These are phyloP conservation scores for Hyaloscypha finlandica DNA, from an alignment of 495 filamentous ascomycete genomes.

Conservation along the genomic window DNA sequence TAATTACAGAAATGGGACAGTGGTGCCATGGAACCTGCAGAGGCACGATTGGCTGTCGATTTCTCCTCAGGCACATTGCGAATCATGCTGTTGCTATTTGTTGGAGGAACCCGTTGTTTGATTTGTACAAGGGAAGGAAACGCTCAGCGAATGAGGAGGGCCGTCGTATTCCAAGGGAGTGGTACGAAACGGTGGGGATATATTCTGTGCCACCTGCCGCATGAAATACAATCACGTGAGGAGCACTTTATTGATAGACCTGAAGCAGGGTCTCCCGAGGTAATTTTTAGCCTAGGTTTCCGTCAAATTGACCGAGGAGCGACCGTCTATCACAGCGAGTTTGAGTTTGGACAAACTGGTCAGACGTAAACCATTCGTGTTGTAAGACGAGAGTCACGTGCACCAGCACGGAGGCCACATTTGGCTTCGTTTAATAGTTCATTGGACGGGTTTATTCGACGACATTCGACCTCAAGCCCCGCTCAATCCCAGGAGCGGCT, in stretches of 20 bases:
- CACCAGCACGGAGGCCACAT: neutral
- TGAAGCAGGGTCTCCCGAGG: neutral
- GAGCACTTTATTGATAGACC: neutral
- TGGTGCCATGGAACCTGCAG: neutral
- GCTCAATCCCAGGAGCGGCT: no score
- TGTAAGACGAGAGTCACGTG: neutral
- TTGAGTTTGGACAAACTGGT: neutral
- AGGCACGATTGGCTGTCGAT: neutral
- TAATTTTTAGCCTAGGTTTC: neutral
- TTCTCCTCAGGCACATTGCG: neutral
- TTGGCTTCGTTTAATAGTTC: no score
- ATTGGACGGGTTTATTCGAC: no score
- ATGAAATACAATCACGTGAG: neutral
- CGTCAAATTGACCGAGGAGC: neutral
- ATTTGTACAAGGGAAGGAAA: neutral
- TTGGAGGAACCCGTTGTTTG: neutral
- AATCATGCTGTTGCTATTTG: neutral
- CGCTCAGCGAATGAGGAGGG: neutral
- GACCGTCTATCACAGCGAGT: neutral
- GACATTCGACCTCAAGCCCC: no score
- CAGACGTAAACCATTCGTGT: neutral
- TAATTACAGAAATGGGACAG: constrained; percentile 1
- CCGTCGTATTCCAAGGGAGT: neutral
- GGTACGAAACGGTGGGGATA: neutral
- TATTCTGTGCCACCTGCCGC: neutral